Percentiles rank a stretch among this genome's conserved stretches.
Evolutionary conservation across 768 basidiomycete genomes (phyloP).

Genomic region (Macrocybe gigantea): DNA sequence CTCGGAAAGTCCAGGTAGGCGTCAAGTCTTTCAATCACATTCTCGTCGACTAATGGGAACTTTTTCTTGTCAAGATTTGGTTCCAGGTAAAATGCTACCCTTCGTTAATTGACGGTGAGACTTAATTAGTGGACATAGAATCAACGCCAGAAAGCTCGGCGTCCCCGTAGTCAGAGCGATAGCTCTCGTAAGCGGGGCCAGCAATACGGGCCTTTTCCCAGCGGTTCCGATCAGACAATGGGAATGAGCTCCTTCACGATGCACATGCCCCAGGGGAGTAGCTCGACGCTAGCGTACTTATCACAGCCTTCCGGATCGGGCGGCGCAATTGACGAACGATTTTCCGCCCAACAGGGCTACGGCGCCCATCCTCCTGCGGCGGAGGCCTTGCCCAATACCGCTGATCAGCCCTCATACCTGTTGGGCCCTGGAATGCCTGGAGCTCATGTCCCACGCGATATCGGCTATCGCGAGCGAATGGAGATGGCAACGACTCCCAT

Average conservation of each 20-base stretch:
- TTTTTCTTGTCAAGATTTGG: slow-evolving; percentile 90
- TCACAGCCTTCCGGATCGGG: neutral
- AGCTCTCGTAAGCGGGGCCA: slow-evolving; percentile 46
- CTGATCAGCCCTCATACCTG: slow-evolving; percentile 26
- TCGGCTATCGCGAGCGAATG: slow-evolving; percentile 2
- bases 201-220: slow-evolving; percentile 60
- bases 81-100: slow-evolving; percentile 58
- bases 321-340: neutral
- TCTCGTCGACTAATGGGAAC: slow-evolving; percentile 7
- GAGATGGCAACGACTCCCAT: slow-evolving; percentile 4
- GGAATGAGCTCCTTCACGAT: slow-evolving; percentile 11
- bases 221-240: slow-evolving; percentile 27
- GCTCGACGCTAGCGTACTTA: slow-evolving; percentile 5
- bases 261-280: slow-evolving; percentile 6
- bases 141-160: slow-evolving; percentile 82
- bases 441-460: slow-evolving; percentile 12
- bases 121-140: slow-evolving; percentile 38
- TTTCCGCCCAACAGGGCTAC: neutral
- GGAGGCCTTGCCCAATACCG: slow-evolving; percentile 6
- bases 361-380: slow-evolving; percentile 5
- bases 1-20: slow-evolving; percentile 80
- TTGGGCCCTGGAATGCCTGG: slow-evolving; percentile 55
- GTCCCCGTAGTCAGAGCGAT: slow-evolving; percentile 59
- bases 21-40: slow-evolving; percentile 7
- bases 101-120: slow-evolving; percentile 6